Evolutionary conservation across 495 filamentous ascomycete genomes (phyloP), one percentile per base, ranked within the genome.

Genomic region (Articulospora tetracladia): DNA sequence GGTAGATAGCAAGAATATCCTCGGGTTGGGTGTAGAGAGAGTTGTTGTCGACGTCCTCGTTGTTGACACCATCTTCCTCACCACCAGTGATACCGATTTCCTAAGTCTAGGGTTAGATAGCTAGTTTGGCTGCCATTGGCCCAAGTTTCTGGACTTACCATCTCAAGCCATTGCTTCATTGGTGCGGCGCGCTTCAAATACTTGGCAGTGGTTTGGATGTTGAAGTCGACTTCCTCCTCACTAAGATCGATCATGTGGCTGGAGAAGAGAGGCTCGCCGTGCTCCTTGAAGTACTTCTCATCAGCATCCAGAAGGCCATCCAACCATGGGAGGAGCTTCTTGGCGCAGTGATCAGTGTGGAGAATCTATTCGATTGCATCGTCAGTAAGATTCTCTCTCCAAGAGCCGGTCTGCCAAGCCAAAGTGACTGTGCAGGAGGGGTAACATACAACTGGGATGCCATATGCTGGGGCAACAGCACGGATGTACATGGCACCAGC

Each of bases 161-260:
- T 99, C 83, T 99, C 94, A 56, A 99, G 83, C 90, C 91, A 99
- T 74, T 97, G 91, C 80, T 96, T 96, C 91, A 97, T 89, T 57
- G 92, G 91, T 39, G 90, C 89, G 63, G 86, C 89, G 62, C 93
- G 86, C 84, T 96, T 87, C 36, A 97, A 81, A 81, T 98, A 97
- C 70, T 86, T 83, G 69, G 87, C 88, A 59, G 92, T 97, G 67
- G 91, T 96, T 62, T 84, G 65, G 68, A 99, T 93, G 85, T 99
- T 99, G 73, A 80, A 86, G 34, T 93, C 84, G 54, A 96, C 86
- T 27, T 79, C 71, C 79, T 98, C 94, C 81, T 97, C 93, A 32
- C 83, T 87, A 69, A 98, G 72, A 76, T 98, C 94, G 68, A 99
- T 96, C 94, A 99, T 98, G 83, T 99, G 94, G 67, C 79, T 86